Base-by-base conservation (phyloP, 148 eudicot species). In the Rhododendron vialii region DNA sequence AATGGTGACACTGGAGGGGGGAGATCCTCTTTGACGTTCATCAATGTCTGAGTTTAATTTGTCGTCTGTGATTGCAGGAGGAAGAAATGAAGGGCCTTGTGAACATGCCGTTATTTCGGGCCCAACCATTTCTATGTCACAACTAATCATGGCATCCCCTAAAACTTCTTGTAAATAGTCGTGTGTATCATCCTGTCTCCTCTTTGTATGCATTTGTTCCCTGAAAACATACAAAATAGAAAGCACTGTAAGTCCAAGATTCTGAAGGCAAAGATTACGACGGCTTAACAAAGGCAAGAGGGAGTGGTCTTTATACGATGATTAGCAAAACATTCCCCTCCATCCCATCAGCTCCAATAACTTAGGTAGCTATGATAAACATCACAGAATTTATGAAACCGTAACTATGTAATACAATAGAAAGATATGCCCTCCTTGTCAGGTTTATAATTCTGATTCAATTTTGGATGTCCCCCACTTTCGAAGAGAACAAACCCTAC, bases 171-270 rank as follows among this genome's bases (percentile, higher is more conserved):
- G 89, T 48, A 92, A 47, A 78, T 89, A 86, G 85, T 89, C 83
- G 28, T 53, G 47, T 53, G 88, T 84, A 69, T 91, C 94, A 6
- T 92, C 92, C 83, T 88, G 88, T 78, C 94, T 87, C 85, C 85
- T 89, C 82, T 81, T 90, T 36, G 99, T 94, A 79, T 94, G 97
- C 73, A 96, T 87, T 76, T 94, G 94, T 89, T 96, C 97, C 92
- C 99, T 96, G 86, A 50, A 28, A 50, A 85, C 17, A 51, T 20
- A 80, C 5, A 36, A 83, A 30, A 83, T 26, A 15, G 57, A 74
- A 69, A 33, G 18, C 33, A 73, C 35, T 7, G 8, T 73, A 71
- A 84, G 80, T 51, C 38, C 26, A 48, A 45, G 28, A 83, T 28
- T 14, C 7, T 65, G 36, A 47, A 83, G 41, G 75, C 73, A 24